A percentile compares a stretch with the other conserved stretches of the same genome.
Conservation (phyloP, 2,329 filamentous ascomycete genomes). For the Epichloe scottii region DNA sequence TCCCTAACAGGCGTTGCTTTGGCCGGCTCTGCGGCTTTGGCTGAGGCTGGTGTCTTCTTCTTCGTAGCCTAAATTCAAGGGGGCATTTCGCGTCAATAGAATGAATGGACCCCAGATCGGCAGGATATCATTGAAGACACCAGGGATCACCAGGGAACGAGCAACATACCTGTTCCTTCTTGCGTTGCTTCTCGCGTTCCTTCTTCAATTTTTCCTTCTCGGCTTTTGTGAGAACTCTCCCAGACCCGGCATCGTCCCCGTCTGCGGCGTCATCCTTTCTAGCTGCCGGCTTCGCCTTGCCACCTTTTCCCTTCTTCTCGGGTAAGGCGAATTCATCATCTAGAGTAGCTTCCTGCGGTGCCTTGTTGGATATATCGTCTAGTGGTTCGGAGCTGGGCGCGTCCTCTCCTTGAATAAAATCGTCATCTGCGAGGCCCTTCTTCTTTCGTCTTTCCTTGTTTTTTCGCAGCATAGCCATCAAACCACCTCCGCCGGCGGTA, state of each 20-base stretch:
- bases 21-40: conserved; percentile 16
- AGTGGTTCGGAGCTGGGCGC: conserved; percentile 22
- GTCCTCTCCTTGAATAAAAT: conserved; percentile 53
- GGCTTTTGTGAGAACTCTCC: conserved; percentile 82
- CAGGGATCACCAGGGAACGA: not conserved
- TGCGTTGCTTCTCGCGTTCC: conserved; percentile 94
- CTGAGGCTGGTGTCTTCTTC: conserved; percentile 51
- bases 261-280: conserved; percentile 37
- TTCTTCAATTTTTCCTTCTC: conserved; percentile 98
- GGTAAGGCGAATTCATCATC: conserved; percentile 79
- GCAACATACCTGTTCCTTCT: conserved; percentile 76
- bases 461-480: conserved; percentile 72
- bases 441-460: conserved; percentile 82
- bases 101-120: not conserved
- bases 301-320: conserved; percentile 60
- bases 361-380: conserved; percentile 44
- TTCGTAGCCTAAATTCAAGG: conserved; percentile 48
- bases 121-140: not conserved
- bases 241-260: conserved; percentile 40
- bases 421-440: conserved; percentile 64
- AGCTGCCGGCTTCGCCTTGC: conserved; percentile 31
- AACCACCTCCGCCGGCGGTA: conserved; percentile 48
- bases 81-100: not conserved
- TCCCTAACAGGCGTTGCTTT: conserved; percentile 23
- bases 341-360: conserved; percentile 66